Conservation (phyloP, 1,284 basidiomycete species). For the Marasmius fiardii region DNA sequence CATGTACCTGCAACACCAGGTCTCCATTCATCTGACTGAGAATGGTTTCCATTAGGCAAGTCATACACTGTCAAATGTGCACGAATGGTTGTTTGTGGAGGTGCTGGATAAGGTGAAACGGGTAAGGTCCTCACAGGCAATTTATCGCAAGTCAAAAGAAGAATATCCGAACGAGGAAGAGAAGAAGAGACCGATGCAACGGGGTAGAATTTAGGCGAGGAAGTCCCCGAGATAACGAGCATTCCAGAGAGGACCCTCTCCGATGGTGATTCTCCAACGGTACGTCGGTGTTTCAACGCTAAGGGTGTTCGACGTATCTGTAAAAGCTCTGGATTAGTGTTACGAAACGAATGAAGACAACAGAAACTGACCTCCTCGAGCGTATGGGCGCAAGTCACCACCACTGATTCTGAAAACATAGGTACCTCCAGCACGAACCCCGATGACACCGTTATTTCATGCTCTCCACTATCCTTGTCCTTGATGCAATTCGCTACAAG, state of each 20-base stretch:
- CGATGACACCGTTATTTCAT: constrained; percentile 56
- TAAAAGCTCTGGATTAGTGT: neutral
- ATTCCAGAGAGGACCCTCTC: constrained; percentile 35
- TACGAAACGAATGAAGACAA: constrained; percentile 1
- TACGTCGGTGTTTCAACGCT: constrained; percentile 21
- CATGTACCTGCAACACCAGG: constrained; percentile 51
- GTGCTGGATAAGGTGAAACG: constrained; percentile 66
- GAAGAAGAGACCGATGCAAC: constrained; percentile 51
- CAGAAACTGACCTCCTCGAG: constrained; percentile 54
- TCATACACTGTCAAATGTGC: constrained; percentile 54
- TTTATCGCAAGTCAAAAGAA: constrained; percentile 40
- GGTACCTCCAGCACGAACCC: constrained; percentile 54
- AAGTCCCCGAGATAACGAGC: constrained; percentile 33
- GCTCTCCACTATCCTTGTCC: constrained; percentile 23
- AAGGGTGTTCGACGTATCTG: constrained; percentile 46
- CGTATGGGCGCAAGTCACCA: constrained; percentile 69
- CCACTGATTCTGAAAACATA: constrained; percentile 29
- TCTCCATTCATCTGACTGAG: constrained; percentile 34
- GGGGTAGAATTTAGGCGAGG: constrained; percentile 34
- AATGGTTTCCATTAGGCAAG: constrained; percentile 30
- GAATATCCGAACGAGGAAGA: constrained; percentile 58
- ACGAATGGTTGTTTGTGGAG: constrained; percentile 43
- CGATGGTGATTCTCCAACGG: constrained; percentile 3
- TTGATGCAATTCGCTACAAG: constrained; percentile 59
- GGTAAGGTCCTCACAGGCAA: constrained; percentile 44